These are phyloP conservation scores for Dendrothele bispora DNA, from an alignment of 768 basidiomycete genomes.

Conservation along the genomic window DNA sequence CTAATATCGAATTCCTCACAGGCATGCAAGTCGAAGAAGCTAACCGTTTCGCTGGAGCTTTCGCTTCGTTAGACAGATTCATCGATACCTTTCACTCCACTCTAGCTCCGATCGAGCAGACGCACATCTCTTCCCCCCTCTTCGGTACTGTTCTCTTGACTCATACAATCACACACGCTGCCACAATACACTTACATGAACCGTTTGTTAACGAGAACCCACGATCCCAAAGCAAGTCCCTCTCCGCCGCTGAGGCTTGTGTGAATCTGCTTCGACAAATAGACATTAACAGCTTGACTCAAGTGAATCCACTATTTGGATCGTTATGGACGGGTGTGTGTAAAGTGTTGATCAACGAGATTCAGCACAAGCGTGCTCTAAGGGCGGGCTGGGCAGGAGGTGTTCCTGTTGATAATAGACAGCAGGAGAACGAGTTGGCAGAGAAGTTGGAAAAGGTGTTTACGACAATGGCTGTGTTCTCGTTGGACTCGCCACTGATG, in stretches of 20 bases:
- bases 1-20: neutral
- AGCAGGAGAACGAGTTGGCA: constrained; percentile 42
- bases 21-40: constrained; percentile 20
- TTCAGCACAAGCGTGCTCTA: neutral
- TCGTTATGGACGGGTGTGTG: constrained; percentile 7
- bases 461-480: constrained; percentile 40
- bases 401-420: neutral
- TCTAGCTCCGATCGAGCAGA: constrained; percentile 9
- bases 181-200: constrained; percentile 25
- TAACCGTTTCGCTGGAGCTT: constrained; percentile 18
- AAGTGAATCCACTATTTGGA: constrained; percentile 8
- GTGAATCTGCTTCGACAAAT: constrained; percentile 3
- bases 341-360: constrained; percentile 5
- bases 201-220: constrained; percentile 14
- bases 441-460: constrained; percentile 39
- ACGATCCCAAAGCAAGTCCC: constrained; percentile 6
- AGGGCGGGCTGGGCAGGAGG: neutral
- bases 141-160: constrained; percentile 21
- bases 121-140: neutral
- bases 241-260: constrained; percentile 2
- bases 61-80: constrained; percentile 23
- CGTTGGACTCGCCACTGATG: constrained; percentile 43
- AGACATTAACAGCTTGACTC: constrained; percentile 1
- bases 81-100: constrained; percentile 19
- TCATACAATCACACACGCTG: constrained; percentile 24